These are phyloP conservation scores for Ustilago sp. DNA, from an alignment of 1,284 basidiomycete genomes.

Conservation along the genomic window DNA sequence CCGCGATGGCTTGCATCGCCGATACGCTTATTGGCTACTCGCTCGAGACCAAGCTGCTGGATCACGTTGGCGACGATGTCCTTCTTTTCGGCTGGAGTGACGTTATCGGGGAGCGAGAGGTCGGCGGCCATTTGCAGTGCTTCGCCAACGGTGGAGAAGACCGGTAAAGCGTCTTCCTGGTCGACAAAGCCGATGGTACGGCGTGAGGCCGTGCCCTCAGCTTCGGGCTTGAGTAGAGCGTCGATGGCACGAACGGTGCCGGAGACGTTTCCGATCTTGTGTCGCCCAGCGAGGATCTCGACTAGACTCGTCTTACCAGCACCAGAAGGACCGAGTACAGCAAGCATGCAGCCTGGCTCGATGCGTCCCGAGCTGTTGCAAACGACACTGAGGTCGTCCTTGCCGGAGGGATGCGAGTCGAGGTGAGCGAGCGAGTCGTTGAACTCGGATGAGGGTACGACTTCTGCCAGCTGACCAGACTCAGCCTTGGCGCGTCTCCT, in stretches of 20 bases:
- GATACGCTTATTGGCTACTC: constrained; percentile 49
- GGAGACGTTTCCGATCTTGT: constrained; percentile 46
- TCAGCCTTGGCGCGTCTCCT: constrained; percentile 5
- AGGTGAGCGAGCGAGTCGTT: constrained; percentile 15
- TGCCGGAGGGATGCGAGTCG: constrained; percentile 9
- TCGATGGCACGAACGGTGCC: constrained; percentile 40
- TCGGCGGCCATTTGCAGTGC: constrained; percentile 56
- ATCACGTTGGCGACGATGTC: constrained; percentile 42
- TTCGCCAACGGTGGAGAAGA: constrained; percentile 57
- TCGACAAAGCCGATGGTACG: constrained; percentile 56
- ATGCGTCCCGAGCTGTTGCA: constrained; percentile 43
- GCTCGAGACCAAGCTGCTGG: constrained; percentile 47
- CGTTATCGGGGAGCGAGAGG: constrained; percentile 55
- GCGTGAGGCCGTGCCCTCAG: background rate
- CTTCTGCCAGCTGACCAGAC: background rate
- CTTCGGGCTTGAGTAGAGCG: constrained; percentile 5
- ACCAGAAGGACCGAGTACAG: constrained; percentile 58
- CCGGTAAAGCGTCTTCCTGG: constrained; percentile 58
- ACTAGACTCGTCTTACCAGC: constrained; percentile 62
- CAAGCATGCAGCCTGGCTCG: constrained; percentile 53
- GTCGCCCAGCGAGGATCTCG: constrained; percentile 56
- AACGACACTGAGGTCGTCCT: constrained; percentile 14
- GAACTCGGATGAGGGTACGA: constrained; percentile 10
- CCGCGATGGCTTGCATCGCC: constrained; percentile 54
- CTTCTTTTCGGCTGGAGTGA: constrained; percentile 31